Evolutionary conservation across 2,329 filamentous ascomycete species (phyloP).

Genomic region (Chlorencoelia australis): DNA sequence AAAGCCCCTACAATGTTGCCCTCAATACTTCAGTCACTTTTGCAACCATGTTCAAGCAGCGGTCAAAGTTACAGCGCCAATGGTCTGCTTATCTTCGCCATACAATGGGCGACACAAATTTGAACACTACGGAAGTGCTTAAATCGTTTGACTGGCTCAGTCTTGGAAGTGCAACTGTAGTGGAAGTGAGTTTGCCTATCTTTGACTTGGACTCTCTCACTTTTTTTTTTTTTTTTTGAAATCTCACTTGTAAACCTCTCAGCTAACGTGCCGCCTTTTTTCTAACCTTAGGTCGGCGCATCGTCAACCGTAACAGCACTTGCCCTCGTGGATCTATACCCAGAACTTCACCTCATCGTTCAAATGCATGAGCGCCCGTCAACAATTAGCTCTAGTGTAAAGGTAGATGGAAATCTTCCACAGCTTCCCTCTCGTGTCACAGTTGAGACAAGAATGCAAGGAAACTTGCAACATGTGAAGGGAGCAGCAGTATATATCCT

Average conservation of each 20-base stretch:
- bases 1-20: conserved; percentile 16
- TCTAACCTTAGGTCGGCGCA: conserved; percentile 12
- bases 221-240: too few relatives aligned
- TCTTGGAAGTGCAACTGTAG: conserved; percentile 20
- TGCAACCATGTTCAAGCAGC: conserved; percentile 11
- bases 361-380: conserved; percentile 19
- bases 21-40: conserved; percentile 15
- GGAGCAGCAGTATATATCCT: conserved; percentile 30
- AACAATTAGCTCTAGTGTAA: too few relatives aligned
- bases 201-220: too few relatives aligned
- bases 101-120: conserved; percentile 14
- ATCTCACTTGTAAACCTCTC: too few relatives aligned
- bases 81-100: conserved; percentile 26
- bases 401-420: background rate
- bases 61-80: conserved; percentile 25
- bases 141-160: conserved; percentile 23
- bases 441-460: conserved; percentile 16
- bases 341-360: conserved; percentile 22
- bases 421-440: conserved; percentile 7
- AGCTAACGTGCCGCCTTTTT: background rate
- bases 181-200: conserved; percentile 19
- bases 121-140: conserved; percentile 20
- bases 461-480: conserved; percentile 20
- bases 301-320: conserved; percentile 10
- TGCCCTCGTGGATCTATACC: conserved; percentile 17